phyloP scores from a whole-genome alignment of 257 asterid genomes.

The Solanum etuberosum region DNA sequence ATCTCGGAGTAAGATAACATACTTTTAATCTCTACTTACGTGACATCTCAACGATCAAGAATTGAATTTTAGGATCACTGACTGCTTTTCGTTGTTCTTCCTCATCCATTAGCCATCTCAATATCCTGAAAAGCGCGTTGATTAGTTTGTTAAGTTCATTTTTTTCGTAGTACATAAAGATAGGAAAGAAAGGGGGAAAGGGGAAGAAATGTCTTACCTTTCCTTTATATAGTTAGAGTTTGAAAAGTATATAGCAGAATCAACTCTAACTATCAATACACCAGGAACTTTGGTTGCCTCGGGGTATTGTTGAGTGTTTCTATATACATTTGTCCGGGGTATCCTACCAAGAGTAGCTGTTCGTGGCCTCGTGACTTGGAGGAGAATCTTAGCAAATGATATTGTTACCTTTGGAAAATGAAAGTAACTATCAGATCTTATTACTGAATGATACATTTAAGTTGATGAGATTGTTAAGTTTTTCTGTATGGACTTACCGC shows the following conservation, averaged over 20 bases:
- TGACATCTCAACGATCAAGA: conserved; percentile 43
- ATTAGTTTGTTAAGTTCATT: neutral
- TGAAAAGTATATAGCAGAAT: conserved; percentile 94
- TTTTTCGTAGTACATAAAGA: neutral
- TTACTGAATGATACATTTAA: neutral
- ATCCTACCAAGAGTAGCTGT: conserved; percentile 73
- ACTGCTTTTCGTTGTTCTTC: conserved; percentile 38
- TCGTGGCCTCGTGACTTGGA: conserved; percentile 91
- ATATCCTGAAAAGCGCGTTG: conserved; percentile 28
- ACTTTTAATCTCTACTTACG: conserved; percentile 18
- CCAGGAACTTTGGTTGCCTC: conserved; percentile 69
- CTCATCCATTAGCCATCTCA: conserved; percentile 71
- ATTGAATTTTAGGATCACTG: conserved; percentile 30
- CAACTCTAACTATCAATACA: conserved; percentile 67
- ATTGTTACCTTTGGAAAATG: conserved; percentile 43
- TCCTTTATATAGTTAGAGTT: conserved; percentile 82
- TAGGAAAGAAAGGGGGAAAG: neutral
- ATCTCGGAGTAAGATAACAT: neutral
- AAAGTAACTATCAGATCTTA: neutral
- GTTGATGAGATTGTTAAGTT: neutral
- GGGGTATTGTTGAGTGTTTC: conserved; percentile 75
- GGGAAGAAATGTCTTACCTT: conserved; percentile 26
- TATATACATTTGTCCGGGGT: conserved; percentile 68
- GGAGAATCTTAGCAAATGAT: conserved; percentile 76
- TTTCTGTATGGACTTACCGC: conserved; percentile 36